These are phyloP conservation scores for Leucoagaricus sp. DNA, from an alignment of 1,284 basidiomycete genomes.

Conservation along the genomic window DNA sequence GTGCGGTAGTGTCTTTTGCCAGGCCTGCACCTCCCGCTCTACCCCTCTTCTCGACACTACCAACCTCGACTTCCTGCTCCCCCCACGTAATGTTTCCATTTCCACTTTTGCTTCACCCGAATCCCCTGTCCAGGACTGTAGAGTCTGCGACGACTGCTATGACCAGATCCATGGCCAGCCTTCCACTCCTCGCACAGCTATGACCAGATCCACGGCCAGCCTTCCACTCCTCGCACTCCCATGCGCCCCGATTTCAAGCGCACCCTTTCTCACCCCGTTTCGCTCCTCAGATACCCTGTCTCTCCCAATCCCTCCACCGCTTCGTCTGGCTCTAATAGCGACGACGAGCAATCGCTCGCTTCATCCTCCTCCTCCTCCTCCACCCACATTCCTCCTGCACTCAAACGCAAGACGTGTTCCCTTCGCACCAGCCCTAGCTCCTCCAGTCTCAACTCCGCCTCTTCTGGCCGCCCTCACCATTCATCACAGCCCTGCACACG, in stretches of 20 bases:
- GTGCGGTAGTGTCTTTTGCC: conserved; percentile 76
- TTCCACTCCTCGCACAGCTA: conserved; percentile 42
- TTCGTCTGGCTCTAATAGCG: conserved; percentile 23
- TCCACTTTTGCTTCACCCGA: conserved; percentile 51
- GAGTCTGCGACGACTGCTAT: conserved; percentile 75
- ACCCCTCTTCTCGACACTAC: conserved; percentile 69
- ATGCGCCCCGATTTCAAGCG: conserved; percentile 36
- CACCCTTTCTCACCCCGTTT: conserved; percentile 39
- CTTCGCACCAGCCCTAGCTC: conserved; percentile 34
- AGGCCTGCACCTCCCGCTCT: conserved; percentile 52
- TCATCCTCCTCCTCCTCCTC: conserved; percentile 24
- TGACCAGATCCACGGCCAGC: conserved; percentile 60
- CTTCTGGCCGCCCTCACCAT: conserved; percentile 30
- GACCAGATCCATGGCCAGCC: conserved; percentile 65
- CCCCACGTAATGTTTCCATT: conserved; percentile 65
- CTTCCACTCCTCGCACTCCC: conserved; percentile 42
- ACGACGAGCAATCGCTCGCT: conserved; percentile 16
- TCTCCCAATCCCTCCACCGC: conserved; percentile 22
- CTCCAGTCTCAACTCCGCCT: conserved; percentile 13
- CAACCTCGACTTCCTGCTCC: conserved; percentile 65
- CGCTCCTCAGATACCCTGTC: conserved; percentile 34
- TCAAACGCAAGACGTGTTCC: conserved; percentile 32
- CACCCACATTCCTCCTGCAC: conserved; percentile 26
- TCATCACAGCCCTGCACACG: conserved; percentile 24
- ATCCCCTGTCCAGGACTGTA: conserved; percentile 47